phyloP scores from a whole-genome alignment of 139 green algal species.

The Picochlorum sp. region DNA sequence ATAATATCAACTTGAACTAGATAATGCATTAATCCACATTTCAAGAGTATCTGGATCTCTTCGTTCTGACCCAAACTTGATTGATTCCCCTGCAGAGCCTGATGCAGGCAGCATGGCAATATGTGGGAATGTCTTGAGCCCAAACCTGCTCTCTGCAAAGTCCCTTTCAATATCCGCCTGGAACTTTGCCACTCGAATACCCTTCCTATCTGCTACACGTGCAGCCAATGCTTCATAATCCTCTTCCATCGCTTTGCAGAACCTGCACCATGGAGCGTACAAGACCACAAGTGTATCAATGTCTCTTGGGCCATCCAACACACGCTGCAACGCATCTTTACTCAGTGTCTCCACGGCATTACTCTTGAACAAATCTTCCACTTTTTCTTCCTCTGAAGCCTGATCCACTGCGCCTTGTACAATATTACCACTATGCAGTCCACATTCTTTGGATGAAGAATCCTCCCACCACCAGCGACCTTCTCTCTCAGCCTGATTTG shows the following conservation, averaged over 20 bases:
- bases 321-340: conserved; percentile 45
- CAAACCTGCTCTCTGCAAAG: conserved; percentile 58
- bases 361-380: conserved; percentile 53
- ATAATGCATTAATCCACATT: conserved; percentile 74
- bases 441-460: conserved; percentile 90
- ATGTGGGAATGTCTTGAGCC: conserved; percentile 85
- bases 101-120: conserved; percentile 73
- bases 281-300: conserved; percentile 78
- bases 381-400: conserved; percentile 25
- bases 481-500: conserved; percentile 94
- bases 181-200: conserved; percentile 69
- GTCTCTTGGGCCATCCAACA: conserved; percentile 48
- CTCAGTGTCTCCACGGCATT: conserved; percentile 40
- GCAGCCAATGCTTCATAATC: conserved; percentile 58
- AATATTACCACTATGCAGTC: conserved; percentile 89
- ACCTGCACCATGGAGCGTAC: conserved; percentile 96
- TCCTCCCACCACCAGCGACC: conserved; percentile 99
- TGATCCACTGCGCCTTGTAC: conserved; percentile 21
- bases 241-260: conserved; percentile 77
- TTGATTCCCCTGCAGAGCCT: conserved; percentile 22
- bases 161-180: conserved; percentile 73
- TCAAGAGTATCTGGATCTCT: conserved; percentile 70
- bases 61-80: conserved; percentile 77
- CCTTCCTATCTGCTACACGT: conserved; percentile 39
- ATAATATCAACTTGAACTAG: conserved; percentile 16